Evolutionary conservation across 345 rosid species (phyloP).

Genomic region (Salix caprea): DNA sequence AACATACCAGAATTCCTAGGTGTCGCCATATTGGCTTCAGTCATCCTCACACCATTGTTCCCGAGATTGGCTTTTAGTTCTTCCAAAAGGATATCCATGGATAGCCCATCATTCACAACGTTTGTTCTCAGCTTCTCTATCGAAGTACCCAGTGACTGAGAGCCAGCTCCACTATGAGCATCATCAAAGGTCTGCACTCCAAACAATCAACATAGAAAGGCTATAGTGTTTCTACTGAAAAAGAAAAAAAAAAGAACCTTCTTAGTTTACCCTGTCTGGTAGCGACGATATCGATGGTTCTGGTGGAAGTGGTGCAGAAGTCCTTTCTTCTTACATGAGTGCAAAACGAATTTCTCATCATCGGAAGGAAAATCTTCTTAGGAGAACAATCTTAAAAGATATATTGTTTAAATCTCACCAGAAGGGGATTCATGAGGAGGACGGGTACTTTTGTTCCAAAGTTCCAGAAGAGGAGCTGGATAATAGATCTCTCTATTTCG

Average conservation of each 20-base stretch:
- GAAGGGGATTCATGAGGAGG: conserved; percentile 52
- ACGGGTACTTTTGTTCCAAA: conserved; percentile 56
- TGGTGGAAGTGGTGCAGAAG: conserved; percentile 35
- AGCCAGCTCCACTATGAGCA: conserved; percentile 40
- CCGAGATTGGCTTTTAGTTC: conserved; percentile 38
- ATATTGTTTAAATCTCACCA: conserved; percentile 38
- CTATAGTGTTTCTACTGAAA: conserved; percentile 1
- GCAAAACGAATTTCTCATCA: conserved; percentile 15
- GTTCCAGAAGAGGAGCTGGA: conserved; percentile 59
- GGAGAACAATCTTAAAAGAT: conserved; percentile 13
- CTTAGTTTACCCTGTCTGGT: conserved; percentile 26
- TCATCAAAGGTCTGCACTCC: conserved; percentile 52
- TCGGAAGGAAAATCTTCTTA: background rate
- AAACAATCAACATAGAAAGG: conserved; percentile 25
- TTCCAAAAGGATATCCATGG: conserved; percentile 28
- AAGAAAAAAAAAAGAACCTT: background rate
- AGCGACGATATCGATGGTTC: conserved; percentile 48
- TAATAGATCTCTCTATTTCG: conserved; percentile 41
- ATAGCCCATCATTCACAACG: conserved; percentile 20
- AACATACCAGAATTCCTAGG: conserved; percentile 60
- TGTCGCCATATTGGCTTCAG: conserved; percentile 37
- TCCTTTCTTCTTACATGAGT: conserved; percentile 45
- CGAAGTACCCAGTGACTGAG: conserved; percentile 34
- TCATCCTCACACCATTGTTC: conserved; percentile 21
- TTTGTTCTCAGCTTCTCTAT: conserved; percentile 42